Evolutionary conservation across 2,329 filamentous ascomycete genomes (phyloP).

Genomic region (Beauveria medogensis): DNA sequence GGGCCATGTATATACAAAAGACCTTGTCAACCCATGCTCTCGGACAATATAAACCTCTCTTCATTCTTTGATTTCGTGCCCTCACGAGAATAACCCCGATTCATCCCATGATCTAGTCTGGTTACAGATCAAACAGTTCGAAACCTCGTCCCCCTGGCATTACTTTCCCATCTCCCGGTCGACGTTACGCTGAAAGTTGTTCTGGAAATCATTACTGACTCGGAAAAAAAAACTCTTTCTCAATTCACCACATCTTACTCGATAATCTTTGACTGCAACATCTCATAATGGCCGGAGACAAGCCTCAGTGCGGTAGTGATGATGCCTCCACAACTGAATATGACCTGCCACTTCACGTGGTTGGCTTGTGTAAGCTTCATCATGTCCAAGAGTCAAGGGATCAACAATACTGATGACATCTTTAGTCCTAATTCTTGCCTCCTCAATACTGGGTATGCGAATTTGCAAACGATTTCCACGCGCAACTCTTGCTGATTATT

Average conservation of each 20-base stretch:
- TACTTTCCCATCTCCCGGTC: background rate
- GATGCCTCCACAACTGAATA: conserved; percentile 15
- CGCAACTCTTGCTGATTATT: background rate
- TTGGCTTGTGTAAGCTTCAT: conserved; percentile 21
- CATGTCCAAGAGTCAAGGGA: background rate
- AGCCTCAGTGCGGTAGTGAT: conserved; percentile 23
- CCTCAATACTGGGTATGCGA: conserved; percentile 20
- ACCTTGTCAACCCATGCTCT: background rate
- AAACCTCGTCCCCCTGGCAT: background rate
- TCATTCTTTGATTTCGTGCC: background rate
- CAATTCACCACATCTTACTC: background rate
- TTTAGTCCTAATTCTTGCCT: conserved; percentile 20
- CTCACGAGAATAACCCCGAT: background rate
- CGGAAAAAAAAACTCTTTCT: too few species aligned
- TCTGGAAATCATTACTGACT: background rate
- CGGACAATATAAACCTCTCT: background rate
- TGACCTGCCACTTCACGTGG: conserved; percentile 21
- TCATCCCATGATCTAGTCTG: background rate
- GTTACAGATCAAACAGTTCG: background rate
- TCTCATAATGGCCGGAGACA: conserved; percentile 10
- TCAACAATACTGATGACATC: background rate
- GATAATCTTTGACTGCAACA: background rate
- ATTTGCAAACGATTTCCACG: background rate
- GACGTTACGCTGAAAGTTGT: background rate
- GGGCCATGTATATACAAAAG: background rate